phyloP scores from a whole-genome alignment of 73 alveolate genomes.

The Diophrys sp. region DNA sequence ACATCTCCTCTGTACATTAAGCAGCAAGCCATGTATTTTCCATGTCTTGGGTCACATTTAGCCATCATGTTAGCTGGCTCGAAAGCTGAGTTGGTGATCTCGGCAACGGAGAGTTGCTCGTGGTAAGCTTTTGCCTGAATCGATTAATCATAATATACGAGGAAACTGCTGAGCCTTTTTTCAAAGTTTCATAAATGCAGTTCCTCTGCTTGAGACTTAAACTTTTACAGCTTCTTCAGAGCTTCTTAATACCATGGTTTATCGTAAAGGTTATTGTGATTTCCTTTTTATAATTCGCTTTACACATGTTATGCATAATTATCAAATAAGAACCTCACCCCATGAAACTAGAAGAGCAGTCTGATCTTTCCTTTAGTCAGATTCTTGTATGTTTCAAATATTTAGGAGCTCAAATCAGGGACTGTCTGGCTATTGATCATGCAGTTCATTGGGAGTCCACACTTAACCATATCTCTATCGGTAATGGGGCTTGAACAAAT shows the following conservation, averaged over 20 bases:
- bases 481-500: background rate
- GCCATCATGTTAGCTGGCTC: no score
- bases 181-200: no score
- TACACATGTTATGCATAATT: background rate
- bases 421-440: background rate
- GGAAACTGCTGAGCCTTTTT: no score
- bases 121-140: no score
- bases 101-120: conserved; percentile 93
- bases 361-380: background rate
- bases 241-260: background rate
- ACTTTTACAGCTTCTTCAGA: no score
- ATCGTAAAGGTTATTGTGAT: background rate
- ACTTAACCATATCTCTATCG: background rate
- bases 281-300: background rate
- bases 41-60: no score
- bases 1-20: no score
- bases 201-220: no score
- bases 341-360: background rate
- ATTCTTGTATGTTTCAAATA: background rate
- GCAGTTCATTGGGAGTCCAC: background rate
- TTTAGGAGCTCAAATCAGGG: background rate
- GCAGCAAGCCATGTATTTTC: conserved; percentile 69
- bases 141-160: no score
- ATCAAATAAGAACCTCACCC: background rate
- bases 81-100: conserved; percentile 96